A percentile compares a stretch with the other conserved stretches of the same genome.
Evolutionary conservation across 139 green algal genomes (phyloP).

Genomic region (Penium margaritaceum): DNA sequence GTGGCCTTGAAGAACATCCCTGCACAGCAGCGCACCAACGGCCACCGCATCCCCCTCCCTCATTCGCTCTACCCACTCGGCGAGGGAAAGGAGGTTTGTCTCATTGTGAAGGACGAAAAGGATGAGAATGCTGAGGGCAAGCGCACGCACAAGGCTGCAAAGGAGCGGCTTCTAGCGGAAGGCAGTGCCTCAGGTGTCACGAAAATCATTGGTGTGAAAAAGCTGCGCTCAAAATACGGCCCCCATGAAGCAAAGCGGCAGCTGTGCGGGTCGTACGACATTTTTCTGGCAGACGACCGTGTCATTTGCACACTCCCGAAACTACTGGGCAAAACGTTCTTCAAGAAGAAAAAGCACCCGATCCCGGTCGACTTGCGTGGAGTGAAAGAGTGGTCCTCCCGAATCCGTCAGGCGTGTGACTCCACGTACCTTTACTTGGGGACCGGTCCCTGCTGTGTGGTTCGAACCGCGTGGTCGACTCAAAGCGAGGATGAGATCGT

Average conservation of each 20-base stretch:
- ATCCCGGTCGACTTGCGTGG: slow-evolving; percentile 24
- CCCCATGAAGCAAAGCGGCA: slow-evolving; percentile 81
- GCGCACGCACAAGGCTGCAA: slow-evolving; percentile 75
- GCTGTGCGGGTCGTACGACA: slow-evolving; percentile 79
- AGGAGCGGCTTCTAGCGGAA: slow-evolving; percentile 62
- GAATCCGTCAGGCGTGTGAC: slow-evolving; percentile 24
- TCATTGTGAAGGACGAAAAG: slow-evolving; percentile 86
- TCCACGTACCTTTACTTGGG: slow-evolving; percentile 34
- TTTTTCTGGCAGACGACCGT: slow-evolving; percentile 90
- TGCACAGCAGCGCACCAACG: no score
- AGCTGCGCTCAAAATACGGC: slow-evolving; percentile 87
- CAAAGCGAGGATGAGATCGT: slow-evolving; percentile 10
- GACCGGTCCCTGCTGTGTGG: neutral
- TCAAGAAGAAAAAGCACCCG: slow-evolving; percentile 84
- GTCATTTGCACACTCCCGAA: slow-evolving; percentile 81
- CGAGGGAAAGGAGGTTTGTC: slow-evolving; percentile 67
- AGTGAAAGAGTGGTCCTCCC: slow-evolving; percentile 5
- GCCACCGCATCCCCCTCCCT: slow-evolving; percentile 64
- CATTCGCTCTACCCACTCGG: slow-evolving; percentile 70
- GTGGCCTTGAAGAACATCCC: no score
- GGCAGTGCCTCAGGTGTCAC: slow-evolving; percentile 44
- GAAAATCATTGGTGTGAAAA: slow-evolving; percentile 62
- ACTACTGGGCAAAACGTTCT: slow-evolving; percentile 89
- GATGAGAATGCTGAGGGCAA: slow-evolving; percentile 41
- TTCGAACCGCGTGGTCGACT: slow-evolving; percentile 15